Evolutionary conservation across 2,329 filamentous ascomycete species (phyloP), one percentile per base, ranked within the genome.

Genomic region (Monosporascus cannonballus): DNA sequence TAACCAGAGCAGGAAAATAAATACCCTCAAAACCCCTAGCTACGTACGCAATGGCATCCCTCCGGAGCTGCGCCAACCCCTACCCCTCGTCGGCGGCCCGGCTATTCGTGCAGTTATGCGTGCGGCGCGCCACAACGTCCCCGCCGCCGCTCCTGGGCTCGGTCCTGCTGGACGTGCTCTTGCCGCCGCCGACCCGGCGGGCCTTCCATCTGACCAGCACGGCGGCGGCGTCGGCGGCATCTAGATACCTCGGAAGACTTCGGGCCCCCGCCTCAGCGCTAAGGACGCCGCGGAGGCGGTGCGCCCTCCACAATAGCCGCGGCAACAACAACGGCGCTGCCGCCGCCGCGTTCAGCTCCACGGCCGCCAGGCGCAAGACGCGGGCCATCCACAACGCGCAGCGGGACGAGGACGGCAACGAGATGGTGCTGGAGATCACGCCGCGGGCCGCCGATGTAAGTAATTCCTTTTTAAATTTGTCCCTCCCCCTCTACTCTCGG

Each of bases 341-440:
- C 25, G 9, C 44, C 37, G 50, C 42, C 8, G 39, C 30, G 8
- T 79, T 80, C 52, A 68, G 71, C 25, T 66, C 68, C 20, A 71
- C 76, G 2, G 37, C 65, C 1, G 22, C 61, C 6, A 64, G 64
- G 48, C 59, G 61, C 27, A 72, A 70, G 54, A 85, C 83, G 0
- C 68, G 71, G 30, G 76, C 76, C 42, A 71, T 84, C 4, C 70
- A 76, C 58, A 96, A 97, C 67, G 89, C 90, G 0, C 84, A 86
- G 60, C 79, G 79, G 52, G 89, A 94, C 67, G 89, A 95, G 34
- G 84, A 92, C 51, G 93, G 93, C 25, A 86, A 90, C n/a, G 81
- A 86, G 20, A 90, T 96, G 85, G 75, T 76, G 61, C 78, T 99
- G 24, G 86, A 87, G 51, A 96, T 97, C 56, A 95, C 91, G 0